Conservation (phyloP, 2,329 filamentous ascomycete species). For the Aspergillus terreus region DNA sequence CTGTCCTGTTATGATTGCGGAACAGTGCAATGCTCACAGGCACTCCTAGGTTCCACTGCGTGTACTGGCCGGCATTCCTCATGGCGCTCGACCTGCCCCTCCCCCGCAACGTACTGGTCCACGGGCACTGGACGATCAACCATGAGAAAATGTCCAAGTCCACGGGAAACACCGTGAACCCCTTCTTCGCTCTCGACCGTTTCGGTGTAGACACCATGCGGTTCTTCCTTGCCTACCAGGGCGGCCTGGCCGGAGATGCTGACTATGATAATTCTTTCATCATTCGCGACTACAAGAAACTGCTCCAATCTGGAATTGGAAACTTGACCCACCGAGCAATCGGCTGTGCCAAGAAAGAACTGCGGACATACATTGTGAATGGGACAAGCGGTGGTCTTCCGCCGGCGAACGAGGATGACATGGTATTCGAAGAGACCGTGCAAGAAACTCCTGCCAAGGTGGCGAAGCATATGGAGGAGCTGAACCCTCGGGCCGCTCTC, state of each 20-base stretch:
- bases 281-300: constrained; percentile 72
- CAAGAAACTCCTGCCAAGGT: constrained; percentile 40
- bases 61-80: constrained; percentile 97
- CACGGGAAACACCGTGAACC: constrained; percentile 90
- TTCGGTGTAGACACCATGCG: constrained; percentile 86
- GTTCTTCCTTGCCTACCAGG: constrained; percentile 81
- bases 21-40: constrained; percentile 15
- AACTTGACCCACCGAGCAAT: constrained; percentile 73
- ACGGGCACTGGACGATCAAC: constrained; percentile 94
- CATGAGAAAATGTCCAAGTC: constrained; percentile 96
- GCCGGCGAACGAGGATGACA: constrained; percentile 26
- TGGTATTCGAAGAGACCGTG: constrained; percentile 40
- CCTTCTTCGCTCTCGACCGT: constrained; percentile 82
- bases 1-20: not conserved
- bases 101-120: constrained; percentile 76
- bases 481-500: constrained; percentile 64
- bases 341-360: constrained; percentile 65
- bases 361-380: constrained; percentile 55
- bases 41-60: constrained; percentile 69
- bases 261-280: constrained; percentile 81
- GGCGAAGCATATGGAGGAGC: constrained; percentile 56
- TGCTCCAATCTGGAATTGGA: constrained; percentile 72
- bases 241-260: constrained; percentile 71
- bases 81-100: constrained; percentile 79
- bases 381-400: constrained; percentile 27